phyloP scores from a whole-genome alignment of 1,284 basidiomycete genomes.

The Ceratobasidium sp. region DNA sequence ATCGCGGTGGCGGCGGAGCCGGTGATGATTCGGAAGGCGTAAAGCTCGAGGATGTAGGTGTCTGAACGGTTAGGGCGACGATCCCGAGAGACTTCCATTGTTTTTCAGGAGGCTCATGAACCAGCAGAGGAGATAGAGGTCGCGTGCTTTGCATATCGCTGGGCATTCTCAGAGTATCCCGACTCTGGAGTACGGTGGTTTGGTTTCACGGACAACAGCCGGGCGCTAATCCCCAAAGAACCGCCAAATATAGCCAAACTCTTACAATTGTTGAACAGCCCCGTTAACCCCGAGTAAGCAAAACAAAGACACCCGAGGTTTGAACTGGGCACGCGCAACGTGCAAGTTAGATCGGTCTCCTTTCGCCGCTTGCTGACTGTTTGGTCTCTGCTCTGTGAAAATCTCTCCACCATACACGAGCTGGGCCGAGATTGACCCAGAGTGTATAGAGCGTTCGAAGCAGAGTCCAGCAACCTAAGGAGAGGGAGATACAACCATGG shows the following conservation, averaged over 20 bases:
- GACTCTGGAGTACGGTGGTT: background rate
- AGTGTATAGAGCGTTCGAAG: too few relatives aligned
- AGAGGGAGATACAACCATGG: too few relatives aligned
- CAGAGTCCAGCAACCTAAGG: too few relatives aligned
- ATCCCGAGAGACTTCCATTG: conserved; percentile 42
- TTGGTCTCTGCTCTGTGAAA: background rate
- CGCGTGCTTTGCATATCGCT: conserved; percentile 37
- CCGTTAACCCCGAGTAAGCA: background rate
- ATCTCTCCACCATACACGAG: background rate
- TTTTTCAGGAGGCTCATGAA: conserved; percentile 20
- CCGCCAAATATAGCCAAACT: background rate
- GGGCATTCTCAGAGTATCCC: conserved; percentile 21
- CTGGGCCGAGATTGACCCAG: background rate
- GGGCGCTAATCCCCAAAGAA: conserved; percentile 8
- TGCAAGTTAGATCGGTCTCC: conserved; percentile 4
- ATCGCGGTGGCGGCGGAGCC: conserved; percentile 60
- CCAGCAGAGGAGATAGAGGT: conserved; percentile 24
- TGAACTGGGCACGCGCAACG: too few relatives aligned
- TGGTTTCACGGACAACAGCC: conserved; percentile 6
- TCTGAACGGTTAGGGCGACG: conserved; percentile 57
- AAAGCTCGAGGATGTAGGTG: conserved; percentile 55
- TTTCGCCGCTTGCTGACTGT: conserved; percentile 13
- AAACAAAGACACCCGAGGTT: background rate
- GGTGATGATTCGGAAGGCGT: conserved; percentile 46
- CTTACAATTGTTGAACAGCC: background rate